Conservation (phyloP, 2,329 filamentous ascomycete genomes). For the Cladosporium sp. region DNA sequence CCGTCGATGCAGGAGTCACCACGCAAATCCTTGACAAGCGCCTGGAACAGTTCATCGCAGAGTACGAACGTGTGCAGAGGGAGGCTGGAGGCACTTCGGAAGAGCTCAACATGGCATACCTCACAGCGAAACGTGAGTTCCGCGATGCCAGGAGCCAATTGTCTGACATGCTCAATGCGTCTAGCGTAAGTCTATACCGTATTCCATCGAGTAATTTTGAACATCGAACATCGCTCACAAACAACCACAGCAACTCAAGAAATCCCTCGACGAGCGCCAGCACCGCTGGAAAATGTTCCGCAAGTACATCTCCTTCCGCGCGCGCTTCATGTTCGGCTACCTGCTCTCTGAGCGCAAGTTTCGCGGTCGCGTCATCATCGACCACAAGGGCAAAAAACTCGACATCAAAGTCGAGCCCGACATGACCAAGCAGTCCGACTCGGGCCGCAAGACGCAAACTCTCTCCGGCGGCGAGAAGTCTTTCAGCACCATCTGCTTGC, state of each 20-base stretch:
- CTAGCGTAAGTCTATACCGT: constrained; percentile 39
- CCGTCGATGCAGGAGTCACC: constrained; percentile 35
- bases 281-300: constrained; percentile 80
- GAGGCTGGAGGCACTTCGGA: constrained; percentile 33
- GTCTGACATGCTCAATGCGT: constrained; percentile 31
- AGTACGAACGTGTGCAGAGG: constrained; percentile 33
- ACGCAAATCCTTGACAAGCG: constrained; percentile 35
- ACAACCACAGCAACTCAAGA: constrained; percentile 48
- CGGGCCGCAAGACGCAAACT: constrained; percentile 83
- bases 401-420: constrained; percentile 73
- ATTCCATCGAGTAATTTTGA: not conserved
- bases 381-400: constrained; percentile 73
- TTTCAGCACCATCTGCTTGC: constrained; percentile 91
- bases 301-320: constrained; percentile 78
- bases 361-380: constrained; percentile 74
- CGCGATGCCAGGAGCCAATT: constrained; percentile 26
- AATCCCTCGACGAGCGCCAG: constrained; percentile 68
- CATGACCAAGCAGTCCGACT: constrained; percentile 65
- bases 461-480: constrained; percentile 96
- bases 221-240: not conserved
- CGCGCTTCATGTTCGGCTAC: constrained; percentile 83
- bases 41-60: constrained; percentile 32
- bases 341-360: constrained; percentile 88
- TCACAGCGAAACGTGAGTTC: constrained; percentile 34
- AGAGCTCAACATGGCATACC: constrained; percentile 29